Base-by-base conservation (phyloP, 75 land plant species). In the Selaginella moellendorffii region DNA sequence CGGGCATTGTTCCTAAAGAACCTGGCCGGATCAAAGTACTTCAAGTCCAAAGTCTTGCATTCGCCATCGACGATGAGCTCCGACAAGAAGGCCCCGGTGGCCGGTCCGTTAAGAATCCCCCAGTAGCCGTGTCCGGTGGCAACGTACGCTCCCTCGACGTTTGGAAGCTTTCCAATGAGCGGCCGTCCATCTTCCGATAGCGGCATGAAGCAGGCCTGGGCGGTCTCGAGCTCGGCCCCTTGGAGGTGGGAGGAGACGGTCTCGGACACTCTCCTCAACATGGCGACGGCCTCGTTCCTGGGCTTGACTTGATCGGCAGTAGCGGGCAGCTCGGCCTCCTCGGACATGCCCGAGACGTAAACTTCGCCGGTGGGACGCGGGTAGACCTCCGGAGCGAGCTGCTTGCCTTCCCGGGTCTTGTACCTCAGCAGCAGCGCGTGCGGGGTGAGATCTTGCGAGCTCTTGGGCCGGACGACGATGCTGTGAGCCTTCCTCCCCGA, bases 51-150 rank as follows among this genome's bases (percentile, higher is more conserved):
- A 54, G 80, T 71, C 9, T 54, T 70, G 18, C 85, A 66, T 1
- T 30, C 29, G 0, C 96, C 96, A 59, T 87, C 85, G 22, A 90
- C 53, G 14, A 90, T 76, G 59, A 86, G 83, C 79, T 90, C 92
- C 1, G 92, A 82, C 70, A 90, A 24, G 23, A 83, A 78, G 17
- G 87, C 88, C 0, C 97, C 97, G 19, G 97, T 90, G 14, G 88
- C 92, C 0, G 97, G 97, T 26, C 85, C 92, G 63, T 90, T 90
- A 31, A 90, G 72, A 12, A 90, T 90, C 0, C 97, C 97, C 97
- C 97, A 90, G 58, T 91, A 90, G 58, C 88, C 84, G 46, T 90
- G 97, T 0, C 97, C 97, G 0, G 92, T 87, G 0, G 85, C 92
- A 42, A 84, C 88, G 65, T 80, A 90, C 54, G 81, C 86, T 1